Conservation (phyloP, 306 rosid genomes). For the Clitoria ternatea region DNA sequence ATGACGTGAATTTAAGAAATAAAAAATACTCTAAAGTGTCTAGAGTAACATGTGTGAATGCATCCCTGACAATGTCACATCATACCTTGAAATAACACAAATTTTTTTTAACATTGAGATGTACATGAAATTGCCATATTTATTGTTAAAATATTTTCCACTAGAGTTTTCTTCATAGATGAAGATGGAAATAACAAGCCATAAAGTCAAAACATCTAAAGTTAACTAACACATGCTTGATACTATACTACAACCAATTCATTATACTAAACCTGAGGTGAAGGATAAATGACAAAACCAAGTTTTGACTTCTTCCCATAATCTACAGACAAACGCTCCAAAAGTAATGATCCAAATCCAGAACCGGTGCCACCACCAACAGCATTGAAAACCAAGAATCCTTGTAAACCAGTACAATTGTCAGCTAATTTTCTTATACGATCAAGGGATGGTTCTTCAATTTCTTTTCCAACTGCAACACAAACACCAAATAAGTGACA, state of each 20-base stretch:
- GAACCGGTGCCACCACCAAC: slow-evolving; percentile 90
- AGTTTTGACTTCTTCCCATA: slow-evolving; percentile 74
- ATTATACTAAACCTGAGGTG: slow-evolving; percentile 56
- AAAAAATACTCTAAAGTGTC: background rate
- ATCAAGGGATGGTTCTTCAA: slow-evolving; percentile 61
- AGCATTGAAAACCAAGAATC: slow-evolving; percentile 70
- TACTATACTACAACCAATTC: background rate
- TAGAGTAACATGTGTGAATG: background rate
- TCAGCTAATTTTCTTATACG: slow-evolving; percentile 65
- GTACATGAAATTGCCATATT: background rate
- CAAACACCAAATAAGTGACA: slow-evolving; percentile 14
- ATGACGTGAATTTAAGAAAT: background rate
- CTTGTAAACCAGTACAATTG: slow-evolving; percentile 76
- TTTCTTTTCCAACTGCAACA: slow-evolving; percentile 63
- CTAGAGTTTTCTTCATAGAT: background rate
- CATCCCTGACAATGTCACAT: background rate
- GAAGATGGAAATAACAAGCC: background rate
- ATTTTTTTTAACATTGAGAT: background rate
- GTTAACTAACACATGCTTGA: background rate
- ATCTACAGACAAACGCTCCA: slow-evolving; percentile 66
- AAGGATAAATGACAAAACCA: slow-evolving; percentile 71
- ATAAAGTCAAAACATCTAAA: no score
- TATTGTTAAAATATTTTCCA: background rate
- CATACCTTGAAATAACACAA: background rate
- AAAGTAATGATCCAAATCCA: slow-evolving; percentile 68